A percentile compares a stretch with the other conserved stretches of the same genome.
These are phyloP conservation scores for Hyphopichia wangnamkhiaoensis DNA, from an alignment of 1,139 yeast genomes.

Conservation along the genomic window DNA sequence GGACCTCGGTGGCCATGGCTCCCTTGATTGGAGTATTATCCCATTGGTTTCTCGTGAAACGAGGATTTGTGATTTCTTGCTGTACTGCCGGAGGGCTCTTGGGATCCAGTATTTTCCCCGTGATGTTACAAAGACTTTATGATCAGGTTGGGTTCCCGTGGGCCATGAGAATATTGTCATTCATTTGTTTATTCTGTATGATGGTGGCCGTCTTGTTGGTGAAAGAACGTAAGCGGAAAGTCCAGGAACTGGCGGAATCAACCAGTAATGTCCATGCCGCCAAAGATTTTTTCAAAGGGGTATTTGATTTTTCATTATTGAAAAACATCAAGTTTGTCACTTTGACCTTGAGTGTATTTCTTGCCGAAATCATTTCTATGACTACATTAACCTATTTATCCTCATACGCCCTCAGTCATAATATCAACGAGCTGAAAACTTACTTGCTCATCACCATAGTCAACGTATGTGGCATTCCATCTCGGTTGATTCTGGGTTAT, in stretches of 20 bases:
- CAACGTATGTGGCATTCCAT: conserved; percentile 49
- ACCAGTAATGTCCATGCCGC: not conserved
- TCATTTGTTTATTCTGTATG: conserved; percentile 45
- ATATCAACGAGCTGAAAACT: conserved; percentile 40
- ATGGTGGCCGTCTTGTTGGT: conserved; percentile 35
- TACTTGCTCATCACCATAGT: conserved; percentile 47
- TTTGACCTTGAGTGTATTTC: conserved; percentile 43
- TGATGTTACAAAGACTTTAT: conserved; percentile 52
- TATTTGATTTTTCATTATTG: conserved; percentile 43
- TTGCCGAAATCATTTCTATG: conserved; percentile 51
- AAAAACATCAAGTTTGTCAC: conserved; percentile 40
- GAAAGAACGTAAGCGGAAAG: conserved; percentile 1
- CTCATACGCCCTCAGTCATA: conserved; percentile 49
- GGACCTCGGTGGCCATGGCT: conserved; percentile 57
- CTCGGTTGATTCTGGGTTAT: conserved; percentile 48
- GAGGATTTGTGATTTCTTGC: conserved; percentile 58
- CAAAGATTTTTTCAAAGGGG: conserved; percentile 21
- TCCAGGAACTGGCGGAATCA: not conserved
- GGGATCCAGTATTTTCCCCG: conserved; percentile 63
- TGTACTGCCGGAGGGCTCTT: conserved; percentile 64
- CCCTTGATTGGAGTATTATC: conserved; percentile 61
- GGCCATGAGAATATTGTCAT: conserved; percentile 60
- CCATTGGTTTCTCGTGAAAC: conserved; percentile 58
- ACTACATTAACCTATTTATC: conserved; percentile 50
- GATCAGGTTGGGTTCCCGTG: conserved; percentile 55